phyloP scores from a whole-genome alignment of 768 basidiomycete genomes.

The Russula compacta region DNA sequence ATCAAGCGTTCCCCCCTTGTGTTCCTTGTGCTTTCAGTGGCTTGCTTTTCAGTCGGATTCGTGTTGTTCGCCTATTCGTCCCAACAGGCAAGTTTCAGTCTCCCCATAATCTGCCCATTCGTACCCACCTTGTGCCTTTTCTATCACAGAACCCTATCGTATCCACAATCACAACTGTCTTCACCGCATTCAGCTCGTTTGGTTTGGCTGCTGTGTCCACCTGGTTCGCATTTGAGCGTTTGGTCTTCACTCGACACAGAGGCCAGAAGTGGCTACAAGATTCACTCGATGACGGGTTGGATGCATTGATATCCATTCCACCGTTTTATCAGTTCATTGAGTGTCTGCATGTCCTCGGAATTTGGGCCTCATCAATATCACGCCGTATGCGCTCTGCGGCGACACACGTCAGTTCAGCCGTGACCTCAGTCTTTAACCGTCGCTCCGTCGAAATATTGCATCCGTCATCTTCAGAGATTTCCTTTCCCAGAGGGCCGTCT shows the following conservation, averaged over 20 bases:
- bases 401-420: constrained; percentile 8
- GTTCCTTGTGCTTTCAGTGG: constrained; percentile 76
- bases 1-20: constrained; percentile 78
- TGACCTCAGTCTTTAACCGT: constrained; percentile 8
- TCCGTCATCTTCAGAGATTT: constrained; percentile 14
- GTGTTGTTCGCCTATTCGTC: constrained; percentile 74
- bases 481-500: constrained; percentile 7
- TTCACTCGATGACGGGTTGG: constrained; percentile 38
- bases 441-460: constrained; percentile 1
- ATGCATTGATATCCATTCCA: constrained; percentile 18
- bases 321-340: constrained; percentile 7
- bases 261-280: constrained; percentile 67
- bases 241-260: constrained; percentile 50
- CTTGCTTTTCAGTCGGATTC: constrained; percentile 72
- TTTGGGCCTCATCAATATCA: background rate
- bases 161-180: constrained; percentile 63
- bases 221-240: constrained; percentile 68
- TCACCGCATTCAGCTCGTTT: constrained; percentile 66
- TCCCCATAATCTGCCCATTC: background rate
- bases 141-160: constrained; percentile 43
- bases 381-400: constrained; percentile 3
- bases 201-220: constrained; percentile 61
- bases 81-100: constrained; percentile 39
- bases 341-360: background rate
- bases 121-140: background rate